Conservation (phyloP, 2,329 filamentous ascomycete species). For the Aspergillus brunneoviolaceus region DNA sequence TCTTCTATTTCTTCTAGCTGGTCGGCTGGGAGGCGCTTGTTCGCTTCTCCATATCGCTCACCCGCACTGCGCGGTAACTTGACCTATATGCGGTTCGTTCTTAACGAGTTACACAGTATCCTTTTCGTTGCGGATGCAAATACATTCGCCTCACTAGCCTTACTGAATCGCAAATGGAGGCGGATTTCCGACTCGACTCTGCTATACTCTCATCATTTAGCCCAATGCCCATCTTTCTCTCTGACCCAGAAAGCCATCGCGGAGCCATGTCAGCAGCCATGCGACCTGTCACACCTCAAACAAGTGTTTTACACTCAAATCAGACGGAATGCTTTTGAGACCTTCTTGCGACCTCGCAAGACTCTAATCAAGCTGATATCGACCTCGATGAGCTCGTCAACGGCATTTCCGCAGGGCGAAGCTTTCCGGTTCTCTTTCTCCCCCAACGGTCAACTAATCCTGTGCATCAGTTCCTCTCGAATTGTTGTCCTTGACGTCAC, state of each 20-base stretch:
- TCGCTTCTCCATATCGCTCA: neutral
- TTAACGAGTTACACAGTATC: conserved; percentile 40
- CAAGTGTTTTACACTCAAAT: conserved; percentile 67
- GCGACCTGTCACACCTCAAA: conserved; percentile 60
- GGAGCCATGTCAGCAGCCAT: conserved; percentile 41
- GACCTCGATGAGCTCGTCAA: conserved; percentile 79
- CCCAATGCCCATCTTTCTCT: conserved; percentile 44
- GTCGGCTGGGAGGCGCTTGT: neutral
- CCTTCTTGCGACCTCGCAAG: conserved; percentile 67
- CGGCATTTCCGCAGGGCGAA: conserved; percentile 75
- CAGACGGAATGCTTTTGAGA: conserved; percentile 75
- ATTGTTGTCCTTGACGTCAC: conserved; percentile 75
- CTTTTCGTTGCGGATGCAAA: conserved; percentile 49
- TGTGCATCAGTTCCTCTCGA: conserved; percentile 81
- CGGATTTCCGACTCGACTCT: conserved; percentile 42
- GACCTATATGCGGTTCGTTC: conserved; percentile 5
- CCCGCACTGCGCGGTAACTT: neutral
- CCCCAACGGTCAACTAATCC: conserved; percentile 68
- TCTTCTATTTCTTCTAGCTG: conserved; percentile 4
- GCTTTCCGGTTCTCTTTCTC: conserved; percentile 83
- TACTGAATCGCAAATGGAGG: conserved; percentile 49
- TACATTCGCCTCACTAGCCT: conserved; percentile 47
- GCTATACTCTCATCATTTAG: conserved; percentile 49
- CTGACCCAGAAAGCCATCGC: conserved; percentile 36
- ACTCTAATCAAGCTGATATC: conserved; percentile 79